Conservation (phyloP, 345 rosid species). For the Viola odorata region DNA sequence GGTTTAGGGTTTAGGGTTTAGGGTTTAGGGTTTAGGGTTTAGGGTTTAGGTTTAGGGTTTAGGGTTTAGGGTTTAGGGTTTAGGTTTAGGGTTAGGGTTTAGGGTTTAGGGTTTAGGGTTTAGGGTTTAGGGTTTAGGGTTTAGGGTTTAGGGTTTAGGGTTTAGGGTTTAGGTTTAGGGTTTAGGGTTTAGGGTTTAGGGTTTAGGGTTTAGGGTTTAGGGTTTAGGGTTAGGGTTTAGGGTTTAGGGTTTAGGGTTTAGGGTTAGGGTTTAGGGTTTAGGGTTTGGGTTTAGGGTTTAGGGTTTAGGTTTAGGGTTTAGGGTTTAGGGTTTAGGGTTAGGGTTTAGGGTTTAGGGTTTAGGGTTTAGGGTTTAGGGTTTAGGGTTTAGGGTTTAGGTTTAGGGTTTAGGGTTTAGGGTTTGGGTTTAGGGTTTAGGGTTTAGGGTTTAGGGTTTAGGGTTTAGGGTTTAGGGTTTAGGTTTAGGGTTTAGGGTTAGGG, state of each 20-base stretch:
- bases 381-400: constrained; percentile 17
- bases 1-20: constrained; percentile 14
- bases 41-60: too few species aligned
- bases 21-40: constrained; percentile 11
- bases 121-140: constrained; percentile 11
- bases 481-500: constrained; percentile 9
- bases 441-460: too few species aligned
- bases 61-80: constrained; percentile 12
- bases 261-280: constrained; percentile 14
- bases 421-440: too few species aligned
- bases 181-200: background rate
- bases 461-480: constrained; percentile 15
- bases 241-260: constrained; percentile 16
- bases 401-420: constrained; percentile 16
- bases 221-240: constrained; percentile 22
- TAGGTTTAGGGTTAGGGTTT: constrained; percentile 10
- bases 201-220: constrained; percentile 11
- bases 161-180: too few species aligned
- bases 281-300: constrained; percentile 19
- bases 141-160: constrained; percentile 9
- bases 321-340: background rate
- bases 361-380: constrained; percentile 17
- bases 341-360: constrained; percentile 18
- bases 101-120: background rate
- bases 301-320: constrained; percentile 12